These are phyloP conservation scores for Cornus suecica DNA, from an alignment of 148 eudicot genomes.

Conservation along the genomic window DNA sequence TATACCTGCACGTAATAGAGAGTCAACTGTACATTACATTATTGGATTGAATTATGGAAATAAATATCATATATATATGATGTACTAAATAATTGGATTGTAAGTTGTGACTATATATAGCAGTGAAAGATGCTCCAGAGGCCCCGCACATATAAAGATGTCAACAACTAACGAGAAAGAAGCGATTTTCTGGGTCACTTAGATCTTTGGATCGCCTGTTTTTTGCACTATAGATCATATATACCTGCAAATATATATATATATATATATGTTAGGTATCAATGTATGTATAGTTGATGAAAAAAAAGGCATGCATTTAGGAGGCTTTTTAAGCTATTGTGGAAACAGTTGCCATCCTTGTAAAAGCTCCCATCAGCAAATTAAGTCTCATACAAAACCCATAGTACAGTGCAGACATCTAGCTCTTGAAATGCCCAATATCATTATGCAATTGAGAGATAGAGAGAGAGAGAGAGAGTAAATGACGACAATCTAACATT, in stretches of 20 bases:
- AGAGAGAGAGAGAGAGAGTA: neutral
- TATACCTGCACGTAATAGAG: neutral
- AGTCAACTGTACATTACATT: neutral
- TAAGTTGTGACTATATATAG: neutral
- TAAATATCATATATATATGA: neutral
- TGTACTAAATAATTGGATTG: neutral
- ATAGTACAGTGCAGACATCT: neutral
- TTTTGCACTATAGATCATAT: neutral
- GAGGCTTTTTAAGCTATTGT: slow-evolving; percentile 7
- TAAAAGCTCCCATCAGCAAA: slow-evolving; percentile 10
- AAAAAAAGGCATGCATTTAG: neutral
- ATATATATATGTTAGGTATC: neutral
- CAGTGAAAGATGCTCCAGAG: neutral
- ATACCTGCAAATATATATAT: neutral
- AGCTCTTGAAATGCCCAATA: neutral
- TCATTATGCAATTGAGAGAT: neutral
- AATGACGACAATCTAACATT: neutral
- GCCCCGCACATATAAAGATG: neutral
- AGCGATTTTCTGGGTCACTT: slow-evolving; percentile 7
- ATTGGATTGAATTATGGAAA: no score
- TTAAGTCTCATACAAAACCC: neutral
- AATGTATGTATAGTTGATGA: neutral
- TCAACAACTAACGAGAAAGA: slow-evolving; percentile 17
- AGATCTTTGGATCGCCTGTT: neutral
- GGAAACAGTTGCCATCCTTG: slow-evolving; percentile 5